Conservation (phyloP, 169 alveolate genomes). For the Condylostoma magnum region DNA sequence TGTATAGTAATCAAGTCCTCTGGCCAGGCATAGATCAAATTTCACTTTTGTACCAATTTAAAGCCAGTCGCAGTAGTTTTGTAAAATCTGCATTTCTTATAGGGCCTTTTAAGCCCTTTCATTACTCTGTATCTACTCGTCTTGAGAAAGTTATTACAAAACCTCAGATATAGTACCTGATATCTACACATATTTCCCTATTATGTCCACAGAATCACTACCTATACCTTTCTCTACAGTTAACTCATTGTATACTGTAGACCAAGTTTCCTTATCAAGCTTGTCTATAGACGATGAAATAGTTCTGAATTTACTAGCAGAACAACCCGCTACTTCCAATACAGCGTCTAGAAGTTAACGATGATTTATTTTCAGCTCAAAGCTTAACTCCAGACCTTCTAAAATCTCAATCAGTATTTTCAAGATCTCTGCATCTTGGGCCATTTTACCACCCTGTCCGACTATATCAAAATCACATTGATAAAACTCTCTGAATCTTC, state of each 20-base stretch:
- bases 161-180: constrained; percentile 82
- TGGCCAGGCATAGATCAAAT: constrained; percentile 92
- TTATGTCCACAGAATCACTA: constrained; percentile 70
- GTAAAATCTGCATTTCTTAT: constrained; percentile 65
- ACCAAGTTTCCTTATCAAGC: constrained; percentile 95
- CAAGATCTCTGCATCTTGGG: constrained; percentile 95
- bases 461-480: constrained; percentile 98
- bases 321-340: constrained; percentile 87
- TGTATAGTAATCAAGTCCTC: constrained; percentile 97
- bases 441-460: constrained; percentile 88
- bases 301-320: constrained; percentile 82
- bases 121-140: constrained; percentile 42
- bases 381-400: constrained; percentile 66
- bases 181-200: constrained; percentile 77
- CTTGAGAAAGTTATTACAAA: constrained; percentile 62
- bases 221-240: constrained; percentile 88
- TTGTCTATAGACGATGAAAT: constrained; percentile 95
- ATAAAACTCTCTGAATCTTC: constrained; percentile 96
- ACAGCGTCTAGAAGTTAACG: constrained; percentile 90
- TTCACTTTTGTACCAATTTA: constrained; percentile 30
- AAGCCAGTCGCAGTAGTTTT: constrained; percentile 42
- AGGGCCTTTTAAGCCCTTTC: constrained; percentile 55
- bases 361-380: constrained; percentile 89
- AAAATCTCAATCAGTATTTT: constrained; percentile 86
- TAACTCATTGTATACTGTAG: constrained; percentile 88